Conservation (phyloP, 108 stramenopile species). For the Pseudonitzschia pungens region DNA sequence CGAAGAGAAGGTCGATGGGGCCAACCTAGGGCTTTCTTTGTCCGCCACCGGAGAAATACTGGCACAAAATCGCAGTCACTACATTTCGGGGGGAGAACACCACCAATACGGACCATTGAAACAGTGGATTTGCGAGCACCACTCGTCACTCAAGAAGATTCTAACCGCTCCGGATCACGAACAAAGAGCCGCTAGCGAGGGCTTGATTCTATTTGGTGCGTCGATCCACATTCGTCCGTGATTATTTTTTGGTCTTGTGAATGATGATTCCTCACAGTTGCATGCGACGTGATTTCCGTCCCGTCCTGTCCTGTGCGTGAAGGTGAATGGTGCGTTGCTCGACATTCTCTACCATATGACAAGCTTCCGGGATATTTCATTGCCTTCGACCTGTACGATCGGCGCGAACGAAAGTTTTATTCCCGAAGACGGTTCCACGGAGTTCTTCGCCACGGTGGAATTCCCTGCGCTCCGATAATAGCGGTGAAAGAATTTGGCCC, state of each 20-base stretch:
- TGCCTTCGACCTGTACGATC: slow-evolving; percentile 57
- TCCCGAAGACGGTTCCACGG: slow-evolving; percentile 28
- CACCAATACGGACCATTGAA: slow-evolving; percentile 28
- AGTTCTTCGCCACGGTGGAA: slow-evolving; percentile 12
- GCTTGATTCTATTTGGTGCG: background rate
- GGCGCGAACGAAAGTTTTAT: slow-evolving; percentile 6
- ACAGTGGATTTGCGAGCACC: slow-evolving; percentile 31
- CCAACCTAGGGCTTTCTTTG: slow-evolving; percentile 51
- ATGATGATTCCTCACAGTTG: background rate
- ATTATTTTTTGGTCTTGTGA: background rate
- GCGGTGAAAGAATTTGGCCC: slow-evolving; percentile 1
- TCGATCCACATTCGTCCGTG: background rate
- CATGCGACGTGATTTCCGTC: background rate
- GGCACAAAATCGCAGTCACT: slow-evolving; percentile 51
- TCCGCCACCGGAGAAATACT: slow-evolving; percentile 16
- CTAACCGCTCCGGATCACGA: slow-evolving; percentile 2
- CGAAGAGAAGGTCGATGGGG: slow-evolving; percentile 64
- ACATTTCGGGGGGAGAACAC: slow-evolving; percentile 34
- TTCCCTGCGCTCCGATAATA: slow-evolving; percentile 28
- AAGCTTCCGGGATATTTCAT: slow-evolving; percentile 46
- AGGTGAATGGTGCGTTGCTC: slow-evolving; percentile 55
- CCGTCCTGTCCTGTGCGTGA: slow-evolving; percentile 25
- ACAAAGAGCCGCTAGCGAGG: background rate
- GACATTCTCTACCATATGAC: slow-evolving; percentile 47
- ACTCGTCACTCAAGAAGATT: slow-evolving; percentile 20